Percentiles rank a stretch among this genome's conserved stretches.
Conservation (phyloP, 495 filamentous ascomycete genomes). For the Daldinia childiae region DNA sequence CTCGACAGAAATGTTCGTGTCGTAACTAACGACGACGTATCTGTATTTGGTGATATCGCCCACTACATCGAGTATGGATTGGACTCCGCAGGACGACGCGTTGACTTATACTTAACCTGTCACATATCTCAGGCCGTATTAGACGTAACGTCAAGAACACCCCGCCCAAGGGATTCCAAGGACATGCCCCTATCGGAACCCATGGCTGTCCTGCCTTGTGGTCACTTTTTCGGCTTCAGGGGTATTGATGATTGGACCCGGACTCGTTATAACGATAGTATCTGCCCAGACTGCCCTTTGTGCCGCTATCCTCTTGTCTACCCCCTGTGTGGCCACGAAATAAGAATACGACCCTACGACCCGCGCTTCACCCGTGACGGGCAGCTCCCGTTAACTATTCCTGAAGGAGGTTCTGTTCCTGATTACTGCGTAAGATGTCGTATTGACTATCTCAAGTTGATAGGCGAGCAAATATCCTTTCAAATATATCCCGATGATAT, state of each 20-base stretch:
- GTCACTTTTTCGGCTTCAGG: conserved; percentile 28
- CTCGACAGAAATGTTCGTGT: not conserved
- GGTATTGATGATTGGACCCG: conserved; percentile 11
- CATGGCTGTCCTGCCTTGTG: conserved; percentile 34
- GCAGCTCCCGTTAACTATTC: conserved; percentile 9
- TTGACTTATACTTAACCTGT: conserved; percentile 43
- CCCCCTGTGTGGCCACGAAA: conserved; percentile 9
- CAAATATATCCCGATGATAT: not conserved
- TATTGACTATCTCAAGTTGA: not conserved
- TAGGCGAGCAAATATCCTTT: not conserved
- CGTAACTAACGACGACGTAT: conserved; percentile 65
- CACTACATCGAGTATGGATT: conserved; percentile 83
- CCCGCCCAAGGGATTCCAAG: conserved; percentile 12
- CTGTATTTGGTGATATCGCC: conserved; percentile 80
- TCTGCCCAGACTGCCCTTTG: not conserved
- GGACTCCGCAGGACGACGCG: conserved; percentile 65
- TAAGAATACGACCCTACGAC: conserved; percentile 30
- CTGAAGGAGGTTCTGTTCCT: conserved; percentile 14
- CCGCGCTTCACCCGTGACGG: not conserved
- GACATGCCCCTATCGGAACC: not conserved
- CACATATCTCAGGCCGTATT: conserved; percentile 18
- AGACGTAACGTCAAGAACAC: conserved; percentile 39
- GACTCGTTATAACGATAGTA: not conserved
- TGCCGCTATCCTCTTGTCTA: not conserved
- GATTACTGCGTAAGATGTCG: not conserved